Evolutionary conservation across 2,329 filamentous ascomycete species (phyloP), one percentile per base, ranked within the genome.

Genomic region (Chaetomium sp.): DNA sequence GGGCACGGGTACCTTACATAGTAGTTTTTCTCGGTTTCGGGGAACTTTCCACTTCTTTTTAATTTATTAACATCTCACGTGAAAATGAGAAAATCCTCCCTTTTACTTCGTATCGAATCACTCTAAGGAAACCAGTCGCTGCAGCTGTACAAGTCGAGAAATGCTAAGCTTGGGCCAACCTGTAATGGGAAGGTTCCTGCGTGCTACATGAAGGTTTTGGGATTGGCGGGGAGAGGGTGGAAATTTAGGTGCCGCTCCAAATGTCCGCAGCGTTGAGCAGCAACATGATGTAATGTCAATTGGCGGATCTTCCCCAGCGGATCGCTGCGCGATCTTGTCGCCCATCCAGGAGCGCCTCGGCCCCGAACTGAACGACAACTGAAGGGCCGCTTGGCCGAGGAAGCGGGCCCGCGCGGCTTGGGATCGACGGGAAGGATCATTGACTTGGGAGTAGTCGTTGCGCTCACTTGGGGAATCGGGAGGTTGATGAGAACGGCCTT

Each of bases 271-370:
- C 34, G n/a, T 9, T 11, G 34, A 46, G 42, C 27, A 48, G 32
- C 27, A 42, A 14, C 48, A 52, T 52, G 49, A 52, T 52, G 44
- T 49, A 56, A 52, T 56, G 4, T 51, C 49, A 45, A 12, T 45
- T 32, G 36, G 36, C 36, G 36, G 36, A 27, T 33, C 47, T 40
- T 40, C 35, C 41, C 46, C 46, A 27, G 43, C 48, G 27, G 42
- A 46, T 47, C 36, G 11, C 32, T 37, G 33, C 34, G 14, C 10
- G 6, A 32, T 42, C 19, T 34, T 33, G n/a, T 42, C 48, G 34
- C 8, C 49, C 38, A 35, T 33, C 36, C 53, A 19, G 41, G 47
- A 34, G 33, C 33, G 9, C 10, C 27, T 14, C 43, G 51, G 51
- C 19, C 46, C 46, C 52, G 46, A 42, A 43, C 34, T 34, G 27